These are phyloP conservation scores for Colletotrichum cereale DNA, from an alignment of 2,329 filamentous ascomycete genomes.

Conservation along the genomic window DNA sequence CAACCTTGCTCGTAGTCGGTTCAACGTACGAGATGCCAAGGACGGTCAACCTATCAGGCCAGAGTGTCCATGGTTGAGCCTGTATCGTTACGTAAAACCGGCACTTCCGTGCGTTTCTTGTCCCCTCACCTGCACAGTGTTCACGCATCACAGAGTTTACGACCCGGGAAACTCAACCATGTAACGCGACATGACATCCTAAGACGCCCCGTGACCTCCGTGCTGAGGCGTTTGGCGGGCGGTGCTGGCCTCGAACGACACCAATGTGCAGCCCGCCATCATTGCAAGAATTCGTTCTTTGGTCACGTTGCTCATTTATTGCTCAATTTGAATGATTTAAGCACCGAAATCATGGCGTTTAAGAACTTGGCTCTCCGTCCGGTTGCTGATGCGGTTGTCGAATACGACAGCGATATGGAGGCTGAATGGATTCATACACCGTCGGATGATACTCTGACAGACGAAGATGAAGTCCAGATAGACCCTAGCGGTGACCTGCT, in stretches of 20 bases:
- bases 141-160: conserved; percentile 10
- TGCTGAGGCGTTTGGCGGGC: conserved; percentile 4
- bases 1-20: conserved; percentile 25
- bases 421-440: conserved; percentile 30
- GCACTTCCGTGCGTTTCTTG: conserved; percentile 32
- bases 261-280: neutral
- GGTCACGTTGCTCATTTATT: neutral
- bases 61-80: conserved; percentile 11
- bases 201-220: conserved; percentile 25
- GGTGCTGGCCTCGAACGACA: conserved; percentile 10
- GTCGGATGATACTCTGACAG: conserved; percentile 12
- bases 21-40: conserved; percentile 39
- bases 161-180: conserved; percentile 22
- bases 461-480: conserved; percentile 25
- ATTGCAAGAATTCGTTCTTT: no score
- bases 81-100: conserved; percentile 40
- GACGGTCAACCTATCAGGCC: conserved; percentile 19
- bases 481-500: conserved; percentile 27
- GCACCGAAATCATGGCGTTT: conserved; percentile 8
- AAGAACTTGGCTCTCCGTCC: conserved; percentile 14
- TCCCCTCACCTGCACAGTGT: conserved; percentile 21
- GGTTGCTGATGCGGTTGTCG: neutral
- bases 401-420: conserved; percentile 28
- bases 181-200: conserved; percentile 10
- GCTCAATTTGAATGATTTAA: neutral